Conservation (phyloP, 2,329 filamentous ascomycete genomes). For the Aspergillus alliaceus region DNA sequence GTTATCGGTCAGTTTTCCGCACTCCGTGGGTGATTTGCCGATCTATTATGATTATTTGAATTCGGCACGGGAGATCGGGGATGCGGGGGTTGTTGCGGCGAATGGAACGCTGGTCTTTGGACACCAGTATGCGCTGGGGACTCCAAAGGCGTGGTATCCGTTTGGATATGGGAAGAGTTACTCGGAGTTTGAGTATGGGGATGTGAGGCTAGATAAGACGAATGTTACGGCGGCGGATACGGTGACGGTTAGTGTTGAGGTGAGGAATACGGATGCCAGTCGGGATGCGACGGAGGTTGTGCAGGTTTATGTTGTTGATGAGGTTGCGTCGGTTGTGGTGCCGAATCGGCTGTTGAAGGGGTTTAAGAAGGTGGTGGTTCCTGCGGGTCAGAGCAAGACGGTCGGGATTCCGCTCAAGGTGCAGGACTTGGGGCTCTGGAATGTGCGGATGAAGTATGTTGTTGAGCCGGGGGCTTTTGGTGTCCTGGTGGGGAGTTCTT, state of each 20-base stretch:
- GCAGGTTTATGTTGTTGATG: conserved; percentile 66
- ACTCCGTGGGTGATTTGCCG: conserved; percentile 65
- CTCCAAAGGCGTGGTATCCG: conserved; percentile 60
- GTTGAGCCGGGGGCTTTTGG: conserved; percentile 71
- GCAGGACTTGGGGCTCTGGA: conserved; percentile 56
- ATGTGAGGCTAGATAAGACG: conserved; percentile 36
- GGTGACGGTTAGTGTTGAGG: conserved; percentile 59
- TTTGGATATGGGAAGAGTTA: conserved; percentile 70
- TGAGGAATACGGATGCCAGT: conserved; percentile 57
- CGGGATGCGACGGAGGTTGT: conserved; percentile 66
- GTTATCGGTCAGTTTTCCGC: conserved; percentile 66
- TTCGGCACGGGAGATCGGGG: conserved; percentile 57
- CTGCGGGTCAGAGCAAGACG: conserved; percentile 59
- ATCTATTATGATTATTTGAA: conserved; percentile 74
- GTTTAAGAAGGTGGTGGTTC: conserved; percentile 65
- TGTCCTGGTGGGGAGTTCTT: conserved; percentile 59
- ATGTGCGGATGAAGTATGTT: conserved; percentile 65
- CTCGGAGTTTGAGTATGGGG: conserved; percentile 59
- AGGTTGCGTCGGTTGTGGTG: conserved; percentile 62
- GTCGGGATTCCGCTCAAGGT: conserved; percentile 54
- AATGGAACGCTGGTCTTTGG: conserved; percentile 66
- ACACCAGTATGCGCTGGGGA: conserved; percentile 63
- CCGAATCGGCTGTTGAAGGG: conserved; percentile 66
- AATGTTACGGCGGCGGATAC: conserved; percentile 54
- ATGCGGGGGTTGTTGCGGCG: conserved; percentile 53